phyloP scores from a whole-genome alignment of 257 asterid genomes.

The Anisodus tanguticus region DNA sequence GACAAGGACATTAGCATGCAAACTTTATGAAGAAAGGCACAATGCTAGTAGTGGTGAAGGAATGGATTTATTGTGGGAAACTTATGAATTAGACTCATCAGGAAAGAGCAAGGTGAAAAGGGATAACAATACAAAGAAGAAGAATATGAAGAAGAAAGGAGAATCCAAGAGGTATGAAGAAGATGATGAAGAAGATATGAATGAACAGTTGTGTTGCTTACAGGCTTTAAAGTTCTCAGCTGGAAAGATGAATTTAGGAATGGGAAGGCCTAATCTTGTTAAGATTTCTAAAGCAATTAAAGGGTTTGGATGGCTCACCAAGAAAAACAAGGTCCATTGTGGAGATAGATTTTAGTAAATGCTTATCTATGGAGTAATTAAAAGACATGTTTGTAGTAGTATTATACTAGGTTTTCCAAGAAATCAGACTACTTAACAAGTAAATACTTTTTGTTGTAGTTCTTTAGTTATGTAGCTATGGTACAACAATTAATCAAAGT shows the following conservation, averaged over 20 bases:
- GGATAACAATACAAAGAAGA: conserved; percentile 34
- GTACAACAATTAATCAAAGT: neutral
- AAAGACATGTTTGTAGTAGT: neutral
- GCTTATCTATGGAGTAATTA: neutral
- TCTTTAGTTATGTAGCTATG: neutral
- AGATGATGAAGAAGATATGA: conserved; percentile 39
- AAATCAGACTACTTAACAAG: conserved; percentile 32
- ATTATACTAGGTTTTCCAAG: neutral
- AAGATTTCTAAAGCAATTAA: conserved; percentile 79
- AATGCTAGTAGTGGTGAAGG: conserved; percentile 64
- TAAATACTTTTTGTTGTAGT: conserved; percentile 35
- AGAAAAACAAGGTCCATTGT: conserved; percentile 80
- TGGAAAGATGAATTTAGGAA: conserved; percentile 80
- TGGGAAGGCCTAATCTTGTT: conserved; percentile 71
- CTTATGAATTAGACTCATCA: conserved; percentile 59
- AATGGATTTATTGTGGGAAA: conserved; percentile 92
- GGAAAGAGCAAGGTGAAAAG: conserved; percentile 9
- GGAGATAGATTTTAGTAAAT: conserved; percentile 44
- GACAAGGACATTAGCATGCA: conserved; percentile 84
- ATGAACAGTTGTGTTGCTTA: conserved; percentile 66
- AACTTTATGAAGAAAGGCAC: conserved; percentile 74
- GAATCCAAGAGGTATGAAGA: neutral
- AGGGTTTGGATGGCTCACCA: conserved; percentile 81
- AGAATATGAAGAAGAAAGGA: conserved; percentile 35
- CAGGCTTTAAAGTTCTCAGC: conserved; percentile 78